These are phyloP conservation scores for Cryphonectria japonica DNA, from an alignment of 2,329 filamentous ascomycete genomes.

Conservation along the genomic window DNA sequence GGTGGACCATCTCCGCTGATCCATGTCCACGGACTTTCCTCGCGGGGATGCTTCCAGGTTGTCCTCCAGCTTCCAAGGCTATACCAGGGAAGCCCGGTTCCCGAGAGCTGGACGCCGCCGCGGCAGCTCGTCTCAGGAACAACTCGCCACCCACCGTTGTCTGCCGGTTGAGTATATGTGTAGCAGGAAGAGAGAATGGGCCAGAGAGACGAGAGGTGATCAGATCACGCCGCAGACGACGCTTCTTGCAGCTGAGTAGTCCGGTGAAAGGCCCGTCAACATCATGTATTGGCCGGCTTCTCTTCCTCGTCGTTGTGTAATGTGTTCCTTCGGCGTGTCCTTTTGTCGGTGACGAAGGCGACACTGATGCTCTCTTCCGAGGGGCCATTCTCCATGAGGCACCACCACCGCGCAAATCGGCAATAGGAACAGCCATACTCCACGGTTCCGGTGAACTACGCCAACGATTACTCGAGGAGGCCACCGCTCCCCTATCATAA, in stretches of 20 bases:
- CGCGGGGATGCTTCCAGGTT: constrained; percentile 20
- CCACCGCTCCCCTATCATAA: constrained; percentile 7
- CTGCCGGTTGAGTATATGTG: constrained; percentile 69
- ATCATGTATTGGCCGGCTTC: constrained; percentile 57
- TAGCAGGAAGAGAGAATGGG: constrained; percentile 70
- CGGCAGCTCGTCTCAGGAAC: constrained; percentile 53
- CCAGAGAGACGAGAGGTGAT: constrained; percentile 72
- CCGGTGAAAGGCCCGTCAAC: constrained; percentile 61
- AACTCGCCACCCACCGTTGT: constrained; percentile 50
- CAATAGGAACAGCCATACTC: constrained; percentile 4
- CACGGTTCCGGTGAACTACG: background rate
- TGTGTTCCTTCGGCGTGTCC: background rate
- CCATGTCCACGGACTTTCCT: constrained; percentile 27
- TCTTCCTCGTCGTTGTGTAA: constrained; percentile 46
- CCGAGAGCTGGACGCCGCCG: constrained; percentile 40
- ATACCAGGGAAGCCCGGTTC: constrained; percentile 28
- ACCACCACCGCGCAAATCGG: background rate
- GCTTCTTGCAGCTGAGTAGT: constrained; percentile 64
- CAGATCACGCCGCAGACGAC: constrained; percentile 63
- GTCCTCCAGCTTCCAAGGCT: constrained; percentile 22
- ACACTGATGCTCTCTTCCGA: background rate
- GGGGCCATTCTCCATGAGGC: background rate
- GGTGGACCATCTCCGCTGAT: constrained; percentile 55
- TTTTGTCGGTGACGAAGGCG: background rate
- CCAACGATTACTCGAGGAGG: background rate